Percentiles rank a stretch among this genome's conserved stretches.
Evolutionary conservation across 768 basidiomycete species (phyloP).

Genomic region (Filobasidium wieringae): DNA sequence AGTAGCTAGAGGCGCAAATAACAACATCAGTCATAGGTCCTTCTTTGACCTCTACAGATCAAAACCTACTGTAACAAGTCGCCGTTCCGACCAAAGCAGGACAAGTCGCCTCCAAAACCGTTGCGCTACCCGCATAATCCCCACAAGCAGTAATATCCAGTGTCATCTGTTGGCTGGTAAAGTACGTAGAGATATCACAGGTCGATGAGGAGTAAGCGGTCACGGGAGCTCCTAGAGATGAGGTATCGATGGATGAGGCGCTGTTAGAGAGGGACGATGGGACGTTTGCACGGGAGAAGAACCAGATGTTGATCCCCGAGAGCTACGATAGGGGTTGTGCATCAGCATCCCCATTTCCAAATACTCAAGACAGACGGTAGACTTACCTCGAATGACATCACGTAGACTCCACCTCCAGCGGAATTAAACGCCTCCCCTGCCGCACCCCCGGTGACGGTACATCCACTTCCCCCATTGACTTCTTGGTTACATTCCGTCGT

Average conservation of each 20-base stretch:
- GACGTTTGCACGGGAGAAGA: constrained; percentile 42
- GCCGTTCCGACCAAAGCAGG: constrained; percentile 1
- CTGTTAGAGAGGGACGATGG: constrained; percentile 9
- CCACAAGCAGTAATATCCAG: constrained; percentile 17
- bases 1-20: neutral
- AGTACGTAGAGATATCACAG: constrained; percentile 13
- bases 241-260: constrained; percentile 13
- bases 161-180: constrained; percentile 28
- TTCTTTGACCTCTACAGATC: neutral
- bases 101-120: constrained; percentile 10
- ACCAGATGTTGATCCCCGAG: constrained; percentile 48
- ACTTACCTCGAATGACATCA: constrained; percentile 56
- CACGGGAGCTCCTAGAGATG: constrained; percentile 9
- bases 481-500: constrained; percentile 44
- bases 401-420: constrained; percentile 60
- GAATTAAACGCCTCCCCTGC: constrained; percentile 59
- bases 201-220: constrained; percentile 4
- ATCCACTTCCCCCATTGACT: constrained; percentile 48
- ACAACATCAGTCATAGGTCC: neutral
- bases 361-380: constrained; percentile 57
- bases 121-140: constrained; percentile 7
- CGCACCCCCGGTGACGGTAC: constrained; percentile 48
- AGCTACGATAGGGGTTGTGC: neutral
- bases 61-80: constrained; percentile 16
- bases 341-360: constrained; percentile 12